Evolutionary conservation across 1,284 basidiomycete genomes (phyloP), one percentile per base, ranked within the genome.

Genomic region (Phenoliferia sp.): DNA sequence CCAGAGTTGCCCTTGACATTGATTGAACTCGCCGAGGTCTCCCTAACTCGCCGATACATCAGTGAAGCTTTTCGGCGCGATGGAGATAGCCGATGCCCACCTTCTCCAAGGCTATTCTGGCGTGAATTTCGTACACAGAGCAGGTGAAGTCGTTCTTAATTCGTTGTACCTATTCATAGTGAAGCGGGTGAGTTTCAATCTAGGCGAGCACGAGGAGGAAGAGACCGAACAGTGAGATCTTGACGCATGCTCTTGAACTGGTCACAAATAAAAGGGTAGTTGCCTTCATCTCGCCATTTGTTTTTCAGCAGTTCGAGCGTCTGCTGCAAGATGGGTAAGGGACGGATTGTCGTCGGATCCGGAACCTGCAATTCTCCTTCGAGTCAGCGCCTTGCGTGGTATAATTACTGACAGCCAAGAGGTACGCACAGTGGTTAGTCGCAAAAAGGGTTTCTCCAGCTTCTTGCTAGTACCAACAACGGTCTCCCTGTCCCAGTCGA

Each of bases 91-190:
- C n/a, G n/a, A 2, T 0, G 72, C 89, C 70, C 79, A 93, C 92
- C 75, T 88, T 90, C 84, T 96, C 93, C 32, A 97, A 82, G 55
- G 96, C 96, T 82, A 99, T 96, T 33, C 96, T 88, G 31, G 93
- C 96, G 80, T 99, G 96, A 58, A 94, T 96, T 80, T 99, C 96
- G 78, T 99, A 99, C 16, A 98, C 95, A 79, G 89, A 86, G 39
- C 95, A 94, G 0, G 96, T 98, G 76, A 99, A 98, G 64, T 96
- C 92, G 76, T 97, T 99, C 83, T 97, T 97, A 78, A 99, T 97
- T 39, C 95, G 88, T 83, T 99, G 96, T n/a, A 99, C 94, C 94
- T 96, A 75, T 5, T n/a, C 22, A 26, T 19, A 36, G 61, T 58
- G 67, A 63, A 67, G 68, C 0, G 28, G 28, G 62, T 26, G 26